phyloP scores from a whole-genome alignment of 192 early-diverging fungal genomes.

The Neocallimastix lanati region DNA sequence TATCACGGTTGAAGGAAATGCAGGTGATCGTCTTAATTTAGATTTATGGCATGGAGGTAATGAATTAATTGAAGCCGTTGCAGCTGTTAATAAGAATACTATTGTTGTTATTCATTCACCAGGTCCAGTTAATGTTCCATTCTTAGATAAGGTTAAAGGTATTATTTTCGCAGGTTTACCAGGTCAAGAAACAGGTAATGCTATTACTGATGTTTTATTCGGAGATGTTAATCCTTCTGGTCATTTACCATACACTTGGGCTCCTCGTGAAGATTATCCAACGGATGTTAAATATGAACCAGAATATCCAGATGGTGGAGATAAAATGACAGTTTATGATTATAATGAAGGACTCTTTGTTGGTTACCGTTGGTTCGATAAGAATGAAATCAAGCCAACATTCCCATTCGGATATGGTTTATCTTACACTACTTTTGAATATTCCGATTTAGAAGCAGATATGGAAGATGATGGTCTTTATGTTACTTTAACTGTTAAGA shows the following conservation, averaged over 20 bases:
- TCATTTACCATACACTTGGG: conserved; percentile 34
- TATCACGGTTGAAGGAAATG: conserved; percentile 2
- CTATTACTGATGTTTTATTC: conserved; percentile 51
- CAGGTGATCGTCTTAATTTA: conserved; percentile 10
- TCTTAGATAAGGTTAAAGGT: conserved; percentile 35
- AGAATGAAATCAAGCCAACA: conserved; percentile 15
- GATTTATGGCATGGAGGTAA: conserved; percentile 11
- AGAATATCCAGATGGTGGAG: too few relatives aligned
- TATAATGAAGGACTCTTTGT: conserved; percentile 32
- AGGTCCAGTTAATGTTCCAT: conserved; percentile 24
- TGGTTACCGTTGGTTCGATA: conserved; percentile 32
- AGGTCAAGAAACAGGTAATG: conserved; percentile 51
- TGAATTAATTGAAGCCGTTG: conserved; percentile 14
- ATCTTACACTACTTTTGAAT: conserved; percentile 40
- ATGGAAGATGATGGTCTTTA: not conserved
- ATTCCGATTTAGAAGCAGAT: conserved; percentile 8
- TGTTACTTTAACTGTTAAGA: too few relatives aligned
- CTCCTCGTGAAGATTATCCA: too few relatives aligned
- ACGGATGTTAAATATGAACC: too few relatives aligned
- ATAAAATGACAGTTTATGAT: not conserved
- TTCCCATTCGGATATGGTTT: conserved; percentile 36
- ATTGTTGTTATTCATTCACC: conserved; percentile 23
- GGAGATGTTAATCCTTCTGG: conserved; percentile 47
- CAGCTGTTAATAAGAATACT: conserved; percentile 12
- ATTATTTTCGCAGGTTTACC: conserved; percentile 32